A percentile compares a stretch with the other conserved stretches of the same genome.
These are phyloP conservation scores for Nakazawaea peltata DNA, from an alignment of 805 yeast species.

Conservation along the genomic window DNA sequence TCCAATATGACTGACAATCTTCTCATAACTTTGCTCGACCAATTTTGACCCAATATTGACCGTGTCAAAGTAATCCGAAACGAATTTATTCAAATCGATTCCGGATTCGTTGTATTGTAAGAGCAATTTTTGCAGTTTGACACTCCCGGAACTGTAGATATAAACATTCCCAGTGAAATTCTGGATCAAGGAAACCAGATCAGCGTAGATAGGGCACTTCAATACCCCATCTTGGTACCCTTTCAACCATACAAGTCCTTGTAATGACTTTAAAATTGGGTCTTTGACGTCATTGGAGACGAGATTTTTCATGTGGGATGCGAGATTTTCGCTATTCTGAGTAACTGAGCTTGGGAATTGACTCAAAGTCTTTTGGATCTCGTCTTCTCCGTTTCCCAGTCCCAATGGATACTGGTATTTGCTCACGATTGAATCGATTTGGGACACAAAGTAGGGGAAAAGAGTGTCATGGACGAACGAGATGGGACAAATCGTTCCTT, in stretches of 20 bases:
- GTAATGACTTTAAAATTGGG: slow-evolving; percentile 65
- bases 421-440: slow-evolving; percentile 34
- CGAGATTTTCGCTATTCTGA: slow-evolving; percentile 23
- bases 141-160: slow-evolving; percentile 86
- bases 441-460: slow-evolving; percentile 63
- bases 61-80: slow-evolving; percentile 78
- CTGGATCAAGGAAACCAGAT: slow-evolving; percentile 54
- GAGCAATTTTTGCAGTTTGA: slow-evolving; percentile 76
- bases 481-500: slow-evolving; percentile 91
- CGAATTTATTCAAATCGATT: slow-evolving; percentile 41
- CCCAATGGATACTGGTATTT: slow-evolving; percentile 25
- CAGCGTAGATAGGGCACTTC: slow-evolving; percentile 67
- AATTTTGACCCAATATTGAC: slow-evolving; percentile 72
- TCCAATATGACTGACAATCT: slow-evolving; percentile 38
- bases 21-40: slow-evolving; percentile 46
- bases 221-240: slow-evolving; percentile 78
- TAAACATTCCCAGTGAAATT: slow-evolving; percentile 38
- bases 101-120: slow-evolving; percentile 52
- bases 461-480: slow-evolving; percentile 75
- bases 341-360: slow-evolving; percentile 36
- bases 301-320: slow-evolving; percentile 43
- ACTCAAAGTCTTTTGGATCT: slow-evolving; percentile 25
- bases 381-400: slow-evolving; percentile 17
- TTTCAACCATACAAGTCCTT: slow-evolving; percentile 73
- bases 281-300: slow-evolving; percentile 70